phyloP scores from a whole-genome alignment of 2,329 filamentous ascomycete genomes.

The Colletotrichum spinosum region DNA sequence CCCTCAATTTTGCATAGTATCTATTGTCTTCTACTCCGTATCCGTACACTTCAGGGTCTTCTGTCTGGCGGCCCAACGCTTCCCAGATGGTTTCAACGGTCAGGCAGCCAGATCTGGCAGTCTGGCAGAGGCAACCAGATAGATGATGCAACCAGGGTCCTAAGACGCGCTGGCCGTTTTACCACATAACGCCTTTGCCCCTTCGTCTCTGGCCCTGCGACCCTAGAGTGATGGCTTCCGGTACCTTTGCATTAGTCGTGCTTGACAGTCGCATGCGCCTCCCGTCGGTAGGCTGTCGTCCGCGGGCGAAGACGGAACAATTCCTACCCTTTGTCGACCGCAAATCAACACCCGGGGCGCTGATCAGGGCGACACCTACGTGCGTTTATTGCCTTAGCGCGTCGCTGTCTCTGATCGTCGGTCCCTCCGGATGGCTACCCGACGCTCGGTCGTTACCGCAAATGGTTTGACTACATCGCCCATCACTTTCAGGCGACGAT shows the following conservation, averaged over 20 bases:
- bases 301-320: background rate
- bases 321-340: constrained; percentile 1
- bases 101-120: constrained; percentile 30
- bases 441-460: constrained; percentile 6
- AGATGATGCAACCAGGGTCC: constrained; percentile 18
- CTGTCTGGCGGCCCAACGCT: constrained; percentile 30
- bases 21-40: background rate
- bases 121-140: constrained; percentile 29
- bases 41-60: constrained; percentile 5
- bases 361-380: constrained; percentile 17
- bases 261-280: constrained; percentile 14
- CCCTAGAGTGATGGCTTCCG: constrained; percentile 16
- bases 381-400: constrained; percentile 7
- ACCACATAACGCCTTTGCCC: constrained; percentile 1
- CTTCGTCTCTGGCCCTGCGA: constrained; percentile 16
- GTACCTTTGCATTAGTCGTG: constrained; percentile 5
- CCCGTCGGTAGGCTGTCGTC: constrained; percentile 4
- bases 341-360: constrained; percentile 4
- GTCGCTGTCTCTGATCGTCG: constrained; percentile 6
- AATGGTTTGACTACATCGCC: constrained; percentile 2
- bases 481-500: constrained; percentile 9
- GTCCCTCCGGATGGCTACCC: constrained; percentile 13
- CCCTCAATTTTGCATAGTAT: background rate
- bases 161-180: constrained; percentile 3
- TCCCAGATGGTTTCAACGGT: constrained; percentile 3